phyloP scores from a whole-genome alignment of 805 yeast genomes.

The Nakazawaea ernobii region DNA sequence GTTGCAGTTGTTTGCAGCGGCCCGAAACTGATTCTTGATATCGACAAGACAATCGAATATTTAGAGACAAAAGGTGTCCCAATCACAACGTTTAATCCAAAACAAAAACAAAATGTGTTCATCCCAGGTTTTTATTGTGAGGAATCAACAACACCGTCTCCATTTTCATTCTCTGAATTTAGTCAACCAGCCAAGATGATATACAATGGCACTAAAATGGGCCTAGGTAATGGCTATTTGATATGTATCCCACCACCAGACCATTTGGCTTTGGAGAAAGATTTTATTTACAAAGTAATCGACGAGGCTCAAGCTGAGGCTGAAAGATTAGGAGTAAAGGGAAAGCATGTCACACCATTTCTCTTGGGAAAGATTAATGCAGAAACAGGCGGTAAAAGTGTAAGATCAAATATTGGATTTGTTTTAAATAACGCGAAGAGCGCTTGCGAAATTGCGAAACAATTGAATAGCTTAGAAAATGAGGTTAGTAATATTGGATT shows the following conservation, averaged over 20 bases:
- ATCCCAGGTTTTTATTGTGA: slow-evolving; percentile 82
- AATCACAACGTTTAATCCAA: slow-evolving; percentile 50
- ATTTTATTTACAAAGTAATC: slow-evolving; percentile 49
- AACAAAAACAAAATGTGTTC: slow-evolving; percentile 29
- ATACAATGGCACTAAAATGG: slow-evolving; percentile 40
- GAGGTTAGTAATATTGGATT: slow-evolving; percentile 6
- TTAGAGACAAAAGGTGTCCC: slow-evolving; percentile 89
- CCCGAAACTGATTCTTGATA: slow-evolving; percentile 80
- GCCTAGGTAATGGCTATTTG: slow-evolving; percentile 59
- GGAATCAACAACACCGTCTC: slow-evolving; percentile 69
- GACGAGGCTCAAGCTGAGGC: slow-evolving; percentile 56
- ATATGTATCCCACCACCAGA: slow-evolving; percentile 81
- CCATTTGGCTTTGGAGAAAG: slow-evolving; percentile 50
- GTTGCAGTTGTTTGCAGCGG: slow-evolving; percentile 92
- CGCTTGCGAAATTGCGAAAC: slow-evolving; percentile 63
- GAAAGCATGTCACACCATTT: slow-evolving; percentile 79
- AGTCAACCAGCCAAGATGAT: slow-evolving; percentile 60
- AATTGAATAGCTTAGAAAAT: slow-evolving; percentile 33
- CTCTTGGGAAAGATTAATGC: slow-evolving; percentile 58
- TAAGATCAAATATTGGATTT: slow-evolving; percentile 65
- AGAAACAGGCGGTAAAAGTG: slow-evolving; percentile 65
- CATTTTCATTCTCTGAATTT: slow-evolving; percentile 52
- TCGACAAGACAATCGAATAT: slow-evolving; percentile 75
- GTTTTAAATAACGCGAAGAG: slow-evolving; percentile 70
- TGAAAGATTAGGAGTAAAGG: slow-evolving; percentile 41